Conservation (phyloP, 495 filamentous ascomycete species). For the Penicillium turbatum region DNA sequence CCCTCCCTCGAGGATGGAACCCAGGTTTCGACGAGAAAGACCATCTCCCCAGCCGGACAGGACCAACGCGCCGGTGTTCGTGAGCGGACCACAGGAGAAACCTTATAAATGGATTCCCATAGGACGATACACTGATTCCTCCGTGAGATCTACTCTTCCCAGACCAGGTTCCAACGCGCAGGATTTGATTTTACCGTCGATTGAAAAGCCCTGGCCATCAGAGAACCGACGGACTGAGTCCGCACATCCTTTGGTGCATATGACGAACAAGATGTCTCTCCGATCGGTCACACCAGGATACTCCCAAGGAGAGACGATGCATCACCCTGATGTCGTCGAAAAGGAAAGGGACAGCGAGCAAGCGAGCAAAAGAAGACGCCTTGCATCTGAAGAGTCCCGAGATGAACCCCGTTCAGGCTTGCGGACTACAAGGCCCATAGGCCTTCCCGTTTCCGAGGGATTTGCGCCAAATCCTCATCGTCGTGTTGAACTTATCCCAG, state of each 20-base stretch:
- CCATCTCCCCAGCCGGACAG: constrained; percentile 14
- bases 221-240: constrained; percentile 28
- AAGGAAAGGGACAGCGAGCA: constrained; percentile 20
- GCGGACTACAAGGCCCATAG: constrained; percentile 15
- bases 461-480: constrained; percentile 17
- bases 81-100: constrained; percentile 31
- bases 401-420: constrained; percentile 8
- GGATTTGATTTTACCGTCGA: constrained; percentile 38
- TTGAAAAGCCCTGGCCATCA: constrained; percentile 30
- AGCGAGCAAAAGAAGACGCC: constrained; percentile 32
- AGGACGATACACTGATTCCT: constrained; percentile 16
- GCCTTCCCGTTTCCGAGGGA: constrained; percentile 13
- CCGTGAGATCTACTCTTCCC: constrained; percentile 14
- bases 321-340: constrained; percentile 6
- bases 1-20: constrained; percentile 16
- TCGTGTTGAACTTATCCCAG: constrained; percentile 17
- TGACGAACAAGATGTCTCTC: constrained; percentile 36
- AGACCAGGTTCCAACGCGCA: constrained; percentile 22
- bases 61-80: constrained; percentile 34
- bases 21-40: constrained; percentile 19
- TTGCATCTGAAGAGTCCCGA: constrained; percentile 19
- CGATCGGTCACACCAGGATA: constrained; percentile 35
- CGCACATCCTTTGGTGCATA: constrained; percentile 23
- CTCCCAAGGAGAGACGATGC: constrained; percentile 14
- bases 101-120: constrained; percentile 17